Evolutionary conservation across 345 rosid genomes (phyloP), one percentile per base, ranked within the genome.

Genomic region (Dipteronia dyeriana): DNA sequence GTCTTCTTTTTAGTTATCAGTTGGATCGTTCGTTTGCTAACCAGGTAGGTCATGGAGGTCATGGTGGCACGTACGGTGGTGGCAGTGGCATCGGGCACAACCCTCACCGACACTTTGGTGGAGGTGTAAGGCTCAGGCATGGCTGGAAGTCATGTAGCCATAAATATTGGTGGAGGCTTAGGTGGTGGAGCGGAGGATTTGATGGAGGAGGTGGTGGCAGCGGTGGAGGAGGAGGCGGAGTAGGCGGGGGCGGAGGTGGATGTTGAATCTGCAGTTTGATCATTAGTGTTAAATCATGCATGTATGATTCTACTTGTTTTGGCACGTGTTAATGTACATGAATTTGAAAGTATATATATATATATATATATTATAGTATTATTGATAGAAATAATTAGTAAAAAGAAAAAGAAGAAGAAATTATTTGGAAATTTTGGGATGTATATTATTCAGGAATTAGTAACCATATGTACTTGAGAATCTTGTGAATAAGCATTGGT

Each of bases 101-200:
- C 17, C 70, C 70, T 67, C 53, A 20, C 29, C 53, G 13, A 26
- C 53, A 11, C 51, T 23, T 1, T 14, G 74, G 19, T 20, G 66
- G 53, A n/a, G 34, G 65, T 54, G 71, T 1, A 14, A 29, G 20
- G 20, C 47, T 22, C 17, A 5, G 63, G 45, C 25, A 25, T 34
- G 2, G 63, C 25, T 1, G 70, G 7, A 1, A n/a, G 7, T 17
- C 9, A 41, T 41, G 73, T 13, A 14, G 74, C 26, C 62, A 73
- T 73, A 57, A 70, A 75, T 31, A 17, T 20, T 2, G 31, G 22
- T 13, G 82, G 75, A 34, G 82, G 23, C 23, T 26, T 3, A 34
- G 74, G 64, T 3, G 59, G 34, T 43, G 73, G 67, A 3, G 34
- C 29, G 73, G 67, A 3, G 66, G 67, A 13, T 38, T 34, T 34